These are phyloP conservation scores for Pseudoneurospora amorphoporcata DNA, from an alignment of 495 filamentous ascomycete genomes.

Conservation along the genomic window DNA sequence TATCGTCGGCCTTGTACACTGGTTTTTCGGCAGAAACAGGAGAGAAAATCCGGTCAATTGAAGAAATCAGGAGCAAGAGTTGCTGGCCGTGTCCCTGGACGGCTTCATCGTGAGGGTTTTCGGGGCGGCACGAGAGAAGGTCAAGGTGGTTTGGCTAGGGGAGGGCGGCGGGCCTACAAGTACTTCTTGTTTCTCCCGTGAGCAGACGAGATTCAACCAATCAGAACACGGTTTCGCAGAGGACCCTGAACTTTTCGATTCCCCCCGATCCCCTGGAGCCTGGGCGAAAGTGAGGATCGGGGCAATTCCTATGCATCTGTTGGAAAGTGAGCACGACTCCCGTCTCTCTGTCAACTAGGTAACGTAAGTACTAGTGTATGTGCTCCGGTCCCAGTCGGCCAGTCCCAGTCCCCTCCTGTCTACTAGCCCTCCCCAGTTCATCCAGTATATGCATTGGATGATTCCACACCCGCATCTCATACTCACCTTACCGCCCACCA, in stretches of 20 bases:
- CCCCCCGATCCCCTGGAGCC: conserved; percentile 8
- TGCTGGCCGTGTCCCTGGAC: not conserved
- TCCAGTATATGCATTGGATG: not conserved
- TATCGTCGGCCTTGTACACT: not conserved
- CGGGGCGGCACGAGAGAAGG: not conserved
- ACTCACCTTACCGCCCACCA: not conserved
- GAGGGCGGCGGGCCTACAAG: not conserved
- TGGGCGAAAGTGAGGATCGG: conserved; percentile 9
- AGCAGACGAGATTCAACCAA: not conserved
- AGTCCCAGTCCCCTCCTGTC: not conserved
- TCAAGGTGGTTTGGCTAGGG: not conserved
- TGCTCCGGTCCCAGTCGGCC: not conserved
- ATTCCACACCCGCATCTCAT: not conserved
- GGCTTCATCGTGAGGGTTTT: not conserved
- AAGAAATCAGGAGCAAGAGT: not conserved
- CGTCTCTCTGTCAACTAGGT: not conserved
- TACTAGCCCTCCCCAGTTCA: not conserved
- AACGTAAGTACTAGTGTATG: not conserved
- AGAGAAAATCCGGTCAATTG: not conserved
- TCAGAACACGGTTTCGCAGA: not conserved
- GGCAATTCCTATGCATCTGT: conserved; percentile 18
- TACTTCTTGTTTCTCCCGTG: not conserved
- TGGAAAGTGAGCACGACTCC: not conserved
- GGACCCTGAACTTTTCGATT: conserved; percentile 18
- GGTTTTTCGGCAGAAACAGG: not conserved